Evolutionary conservation across 2,329 filamentous ascomycete genomes (phyloP).

Genomic region (Diplodia scrobiculata): DNA sequence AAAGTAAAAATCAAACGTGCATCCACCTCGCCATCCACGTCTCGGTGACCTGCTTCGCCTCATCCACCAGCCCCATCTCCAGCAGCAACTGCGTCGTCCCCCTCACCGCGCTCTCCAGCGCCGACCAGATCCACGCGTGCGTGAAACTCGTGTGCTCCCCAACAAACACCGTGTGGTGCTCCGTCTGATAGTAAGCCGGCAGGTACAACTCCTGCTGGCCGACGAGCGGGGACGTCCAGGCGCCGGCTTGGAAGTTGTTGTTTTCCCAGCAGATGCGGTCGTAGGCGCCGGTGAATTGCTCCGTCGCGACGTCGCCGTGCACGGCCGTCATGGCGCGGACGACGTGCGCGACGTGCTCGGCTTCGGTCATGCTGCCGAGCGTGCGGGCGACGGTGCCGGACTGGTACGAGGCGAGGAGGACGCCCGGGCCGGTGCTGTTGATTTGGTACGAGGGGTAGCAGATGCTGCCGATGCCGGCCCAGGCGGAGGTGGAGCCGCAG

Average conservation of each 20-base stretch:
- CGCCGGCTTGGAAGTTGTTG: slow-evolving; percentile 63
- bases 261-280: slow-evolving; percentile 67
- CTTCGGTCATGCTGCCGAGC: slow-evolving; percentile 55
- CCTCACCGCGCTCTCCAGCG: slow-evolving; percentile 67
- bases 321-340: slow-evolving; percentile 68
- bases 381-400: slow-evolving; percentile 51
- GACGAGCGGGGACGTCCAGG: slow-evolving; percentile 62
- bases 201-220: slow-evolving; percentile 71
- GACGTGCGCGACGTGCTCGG: slow-evolving; percentile 64
- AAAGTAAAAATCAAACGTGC: slow-evolving; percentile 41
- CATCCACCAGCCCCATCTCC: slow-evolving; percentile 67
- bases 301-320: slow-evolving; percentile 62
- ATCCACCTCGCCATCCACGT: slow-evolving; percentile 73
- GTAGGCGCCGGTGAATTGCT: slow-evolving; percentile 67
- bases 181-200: slow-evolving; percentile 71
- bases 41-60: slow-evolving; percentile 65
- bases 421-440: slow-evolving; percentile 64
- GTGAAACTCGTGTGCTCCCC: slow-evolving; percentile 70
- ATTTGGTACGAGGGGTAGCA: slow-evolving; percentile 70
- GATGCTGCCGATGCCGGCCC: slow-evolving; percentile 59
- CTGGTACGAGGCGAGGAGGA: slow-evolving; percentile 63
- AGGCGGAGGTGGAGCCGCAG: slow-evolving; percentile 58
- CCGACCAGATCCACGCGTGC: slow-evolving; percentile 69
- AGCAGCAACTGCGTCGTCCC: slow-evolving; percentile 66
- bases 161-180: slow-evolving; percentile 68